Evolutionary conservation across 768 basidiomycete genomes (phyloP).

Genomic region (Hirschioporus abietinus): DNA sequence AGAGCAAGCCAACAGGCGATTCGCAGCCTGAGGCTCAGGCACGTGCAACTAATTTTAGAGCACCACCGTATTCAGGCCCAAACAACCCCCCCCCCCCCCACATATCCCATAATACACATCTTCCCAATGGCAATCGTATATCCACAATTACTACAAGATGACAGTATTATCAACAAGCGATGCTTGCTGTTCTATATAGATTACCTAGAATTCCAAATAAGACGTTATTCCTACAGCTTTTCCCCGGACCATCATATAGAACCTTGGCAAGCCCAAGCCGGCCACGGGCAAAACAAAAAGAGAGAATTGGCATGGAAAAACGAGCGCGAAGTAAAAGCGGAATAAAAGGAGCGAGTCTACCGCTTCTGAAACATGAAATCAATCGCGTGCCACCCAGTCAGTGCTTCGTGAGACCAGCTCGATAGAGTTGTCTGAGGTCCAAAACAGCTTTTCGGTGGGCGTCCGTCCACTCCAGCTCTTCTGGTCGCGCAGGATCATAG

Average conservation of each 20-base stretch:
- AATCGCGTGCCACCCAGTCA: constrained; percentile 82
- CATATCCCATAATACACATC: background rate
- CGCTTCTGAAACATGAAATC: constrained; percentile 11
- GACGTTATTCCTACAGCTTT: background rate
- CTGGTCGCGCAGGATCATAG: constrained; percentile 94
- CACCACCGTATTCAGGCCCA: background rate
- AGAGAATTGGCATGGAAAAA: background rate
- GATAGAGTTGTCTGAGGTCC: constrained; percentile 87
- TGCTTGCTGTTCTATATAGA: background rate
- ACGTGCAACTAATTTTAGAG: background rate
- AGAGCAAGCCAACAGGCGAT: no score
- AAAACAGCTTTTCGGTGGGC: constrained; percentile 88
- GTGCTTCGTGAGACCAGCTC: constrained; percentile 81
- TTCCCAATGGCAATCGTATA: background rate
- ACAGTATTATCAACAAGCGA: background rate
- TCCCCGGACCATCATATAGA: background rate
- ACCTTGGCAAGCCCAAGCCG: background rate
- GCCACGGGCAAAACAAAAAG: background rate
- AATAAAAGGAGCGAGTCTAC: background rate
- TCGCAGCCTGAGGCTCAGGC: no score
- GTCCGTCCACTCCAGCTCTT: constrained; percentile 93
- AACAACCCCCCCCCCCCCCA: background rate
- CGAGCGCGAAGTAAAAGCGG: background rate
- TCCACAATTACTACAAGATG: background rate
- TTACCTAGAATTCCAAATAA: background rate